Evolutionary conservation across 2,329 filamentous ascomycete species (phyloP).

Genomic region (Exophiala viscosa): DNA sequence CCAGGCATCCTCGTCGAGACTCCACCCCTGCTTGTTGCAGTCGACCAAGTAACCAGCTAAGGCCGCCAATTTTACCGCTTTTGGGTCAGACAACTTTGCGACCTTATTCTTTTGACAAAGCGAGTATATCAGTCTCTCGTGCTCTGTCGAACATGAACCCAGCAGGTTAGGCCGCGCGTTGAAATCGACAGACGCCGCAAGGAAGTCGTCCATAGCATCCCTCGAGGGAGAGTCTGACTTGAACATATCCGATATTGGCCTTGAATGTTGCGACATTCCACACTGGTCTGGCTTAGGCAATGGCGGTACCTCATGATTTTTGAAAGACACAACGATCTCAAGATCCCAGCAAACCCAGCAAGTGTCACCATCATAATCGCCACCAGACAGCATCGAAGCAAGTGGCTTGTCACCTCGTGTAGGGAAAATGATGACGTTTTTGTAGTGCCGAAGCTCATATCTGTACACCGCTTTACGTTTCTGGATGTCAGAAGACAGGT

Average conservation of each 20-base stretch:
- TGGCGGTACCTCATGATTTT: constrained; percentile 46
- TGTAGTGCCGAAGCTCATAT: constrained; percentile 50
- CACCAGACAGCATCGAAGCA: constrained; percentile 59
- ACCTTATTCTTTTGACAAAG: constrained; percentile 36
- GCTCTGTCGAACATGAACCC: constrained; percentile 50
- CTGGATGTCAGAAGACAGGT: constrained; percentile 58
- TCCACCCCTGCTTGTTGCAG: constrained; percentile 43
- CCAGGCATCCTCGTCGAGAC: constrained; percentile 41
- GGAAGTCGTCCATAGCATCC: constrained; percentile 35
- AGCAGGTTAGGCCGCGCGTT: constrained; percentile 47
- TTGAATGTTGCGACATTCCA: constrained; percentile 45
- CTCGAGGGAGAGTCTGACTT: neutral
- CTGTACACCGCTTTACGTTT: constrained; percentile 49
- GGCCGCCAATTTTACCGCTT: constrained; percentile 38
- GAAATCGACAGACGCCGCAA: constrained; percentile 47
- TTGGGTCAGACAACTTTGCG: constrained; percentile 36
- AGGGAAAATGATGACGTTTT: constrained; percentile 58
- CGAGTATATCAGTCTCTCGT: constrained; percentile 50
- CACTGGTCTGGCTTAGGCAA: constrained; percentile 41
- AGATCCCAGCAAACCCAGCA: constrained; percentile 61
- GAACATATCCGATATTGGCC: constrained; percentile 18
- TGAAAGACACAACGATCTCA: constrained; percentile 49
- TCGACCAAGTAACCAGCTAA: constrained; percentile 47
- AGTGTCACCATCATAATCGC: constrained; percentile 63
- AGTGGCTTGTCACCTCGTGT: constrained; percentile 50